Evolutionary conservation across 768 basidiomycete genomes (phyloP).

Genomic region (Lactarius hatsudake): DNA sequence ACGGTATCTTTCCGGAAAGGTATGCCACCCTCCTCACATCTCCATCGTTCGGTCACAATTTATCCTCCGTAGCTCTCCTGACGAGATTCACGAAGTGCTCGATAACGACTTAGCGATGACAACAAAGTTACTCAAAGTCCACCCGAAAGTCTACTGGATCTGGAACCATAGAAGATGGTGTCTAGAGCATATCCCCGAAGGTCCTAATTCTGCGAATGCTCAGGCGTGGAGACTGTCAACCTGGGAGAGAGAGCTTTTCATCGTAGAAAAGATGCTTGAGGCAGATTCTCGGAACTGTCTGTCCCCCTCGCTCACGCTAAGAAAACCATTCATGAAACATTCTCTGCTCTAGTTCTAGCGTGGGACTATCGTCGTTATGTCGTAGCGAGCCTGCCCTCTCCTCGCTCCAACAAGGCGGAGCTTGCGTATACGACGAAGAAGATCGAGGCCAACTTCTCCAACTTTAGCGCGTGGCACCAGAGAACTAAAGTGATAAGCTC

Average conservation of each 20-base stretch:
- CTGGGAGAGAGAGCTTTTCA: conserved; percentile 83
- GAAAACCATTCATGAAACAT: background rate
- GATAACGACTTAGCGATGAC: conserved; percentile 78
- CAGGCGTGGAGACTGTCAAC: conserved; percentile 72
- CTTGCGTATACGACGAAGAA: conserved; percentile 83
- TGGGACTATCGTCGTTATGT: conserved; percentile 95
- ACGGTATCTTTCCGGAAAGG: conserved; percentile 69
- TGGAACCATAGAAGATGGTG: conserved; percentile 99
- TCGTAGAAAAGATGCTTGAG: conserved; percentile 91
- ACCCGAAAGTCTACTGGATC: conserved; percentile 98
- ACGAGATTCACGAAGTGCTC: conserved; percentile 61
- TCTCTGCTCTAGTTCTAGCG: conserved; percentile 65
- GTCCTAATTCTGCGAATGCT: conserved; percentile 52
- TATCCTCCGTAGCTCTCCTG: conserved; percentile 47
- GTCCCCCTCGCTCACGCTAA: conserved; percentile 31
- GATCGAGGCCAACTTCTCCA: conserved; percentile 92
- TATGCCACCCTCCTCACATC: conserved; percentile 33
- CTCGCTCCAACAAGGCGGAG: conserved; percentile 60
- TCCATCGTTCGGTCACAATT: conserved; percentile 10
- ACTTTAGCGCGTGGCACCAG: conserved; percentile 99
- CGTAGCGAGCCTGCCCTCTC: conserved; percentile 63
- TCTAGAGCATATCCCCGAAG: conserved; percentile 78
- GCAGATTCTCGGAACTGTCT: conserved; percentile 90
- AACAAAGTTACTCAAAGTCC: conserved; percentile 69
- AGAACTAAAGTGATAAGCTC: conserved; percentile 74